A percentile compares a stretch with the other conserved stretches of the same genome.
phyloP scores from a whole-genome alignment of 148 eudicot genomes.

The Vaccinium corymbosum region DNA sequence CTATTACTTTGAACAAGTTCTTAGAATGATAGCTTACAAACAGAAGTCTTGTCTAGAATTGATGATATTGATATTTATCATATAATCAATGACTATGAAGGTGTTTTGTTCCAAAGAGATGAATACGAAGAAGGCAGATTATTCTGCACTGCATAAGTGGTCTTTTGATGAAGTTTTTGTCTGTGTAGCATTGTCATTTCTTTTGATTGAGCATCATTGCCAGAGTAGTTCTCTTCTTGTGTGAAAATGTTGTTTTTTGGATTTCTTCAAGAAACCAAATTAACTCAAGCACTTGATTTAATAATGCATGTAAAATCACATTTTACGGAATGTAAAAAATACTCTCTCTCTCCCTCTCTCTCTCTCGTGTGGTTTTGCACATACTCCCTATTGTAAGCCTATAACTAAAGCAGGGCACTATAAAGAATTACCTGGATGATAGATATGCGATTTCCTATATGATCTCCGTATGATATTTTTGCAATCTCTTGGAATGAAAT shows the following conservation, averaged over 20 bases:
- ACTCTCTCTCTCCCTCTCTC: not conserved
- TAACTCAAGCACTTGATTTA: not conserved
- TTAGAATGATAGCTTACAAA: not conserved
- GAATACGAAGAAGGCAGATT: not conserved
- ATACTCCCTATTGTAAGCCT: not conserved
- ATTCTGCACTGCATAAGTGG: not conserved
- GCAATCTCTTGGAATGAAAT: slow-evolving; percentile 29
- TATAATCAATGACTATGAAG: not conserved
- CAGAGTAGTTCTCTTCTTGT: not conserved
- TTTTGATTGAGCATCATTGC: not conserved
- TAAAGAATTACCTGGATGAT: slow-evolving; percentile 40
- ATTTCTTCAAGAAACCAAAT: not conserved
- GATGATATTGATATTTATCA: not conserved
- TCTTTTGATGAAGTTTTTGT: not conserved
- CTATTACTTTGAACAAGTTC: not conserved
- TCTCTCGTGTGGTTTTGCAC: not conserved
- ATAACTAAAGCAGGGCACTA: not conserved
- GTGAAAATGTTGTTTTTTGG: not conserved
- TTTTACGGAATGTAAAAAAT: not conserved
- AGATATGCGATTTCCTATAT: slow-evolving; percentile 41
- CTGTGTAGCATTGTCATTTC: not conserved
- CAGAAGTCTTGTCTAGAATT: not conserved
- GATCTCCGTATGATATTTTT: slow-evolving; percentile 33
- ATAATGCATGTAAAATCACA: not conserved
- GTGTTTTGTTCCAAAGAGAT: not conserved